Evolutionary conservation across 306 rosid species (phyloP).

Genomic region (Trifolium subterraneum): DNA sequence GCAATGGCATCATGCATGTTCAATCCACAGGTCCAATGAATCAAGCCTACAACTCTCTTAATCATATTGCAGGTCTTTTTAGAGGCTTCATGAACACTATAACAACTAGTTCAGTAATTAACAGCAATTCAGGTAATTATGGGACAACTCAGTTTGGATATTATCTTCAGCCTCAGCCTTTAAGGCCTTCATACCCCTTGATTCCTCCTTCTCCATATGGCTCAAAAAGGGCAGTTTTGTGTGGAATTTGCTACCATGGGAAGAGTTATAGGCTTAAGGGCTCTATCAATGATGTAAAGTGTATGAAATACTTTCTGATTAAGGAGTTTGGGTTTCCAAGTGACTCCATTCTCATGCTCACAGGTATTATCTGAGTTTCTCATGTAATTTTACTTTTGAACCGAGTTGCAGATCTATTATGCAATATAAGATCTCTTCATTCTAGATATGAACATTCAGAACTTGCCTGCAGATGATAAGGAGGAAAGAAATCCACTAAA

Average conservation of each 20-base stretch:
- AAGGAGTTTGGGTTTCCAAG: constrained; percentile 53
- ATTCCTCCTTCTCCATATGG: constrained; percentile 43
- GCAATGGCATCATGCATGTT: constrained; percentile 8
- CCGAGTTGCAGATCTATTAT: not conserved
- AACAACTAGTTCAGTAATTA: constrained; percentile 34
- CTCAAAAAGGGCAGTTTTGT: constrained; percentile 44
- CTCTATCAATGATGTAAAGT: constrained; percentile 52
- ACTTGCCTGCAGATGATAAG: constrained; percentile 44
- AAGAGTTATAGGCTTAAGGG: constrained; percentile 38
- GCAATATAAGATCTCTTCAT: not conserved
- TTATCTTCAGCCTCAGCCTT: constrained; percentile 23
- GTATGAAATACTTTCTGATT: constrained; percentile 57
- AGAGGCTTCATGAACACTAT: constrained; percentile 45
- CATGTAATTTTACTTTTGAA: not conserved
- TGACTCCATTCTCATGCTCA: constrained; percentile 59
- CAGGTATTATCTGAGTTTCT: constrained; percentile 45
- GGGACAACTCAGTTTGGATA: not conserved
- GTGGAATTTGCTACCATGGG: constrained; percentile 35
- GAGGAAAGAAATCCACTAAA: constrained; percentile 50
- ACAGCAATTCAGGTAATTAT: constrained; percentile 26
- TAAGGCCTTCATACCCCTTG: constrained; percentile 15
- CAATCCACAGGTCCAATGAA: constrained; percentile 29
- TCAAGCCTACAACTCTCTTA: constrained; percentile 41
- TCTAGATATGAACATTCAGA: not conserved
- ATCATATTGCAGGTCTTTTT: constrained; percentile 39